phyloP scores from a whole-genome alignment of 495 filamentous ascomycete species.

The Corynascus novoguineensis region DNA sequence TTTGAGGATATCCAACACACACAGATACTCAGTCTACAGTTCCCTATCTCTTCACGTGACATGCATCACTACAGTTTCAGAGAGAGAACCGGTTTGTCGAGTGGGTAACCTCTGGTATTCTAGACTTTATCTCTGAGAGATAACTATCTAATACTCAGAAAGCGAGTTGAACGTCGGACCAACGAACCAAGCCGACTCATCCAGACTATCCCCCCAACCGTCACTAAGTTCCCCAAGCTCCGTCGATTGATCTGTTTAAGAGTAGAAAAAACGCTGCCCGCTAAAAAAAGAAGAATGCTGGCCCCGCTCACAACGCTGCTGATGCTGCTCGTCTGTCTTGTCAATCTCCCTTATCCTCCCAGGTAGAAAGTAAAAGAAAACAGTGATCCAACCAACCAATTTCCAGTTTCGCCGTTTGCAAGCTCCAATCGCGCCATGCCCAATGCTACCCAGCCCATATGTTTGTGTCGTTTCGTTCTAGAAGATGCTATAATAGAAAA shows the following conservation, averaged over 20 bases:
- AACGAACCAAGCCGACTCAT: conserved; percentile 8
- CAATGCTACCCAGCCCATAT: conserved; percentile 3
- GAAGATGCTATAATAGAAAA: conserved; percentile 32
- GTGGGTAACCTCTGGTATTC: conserved; percentile 56
- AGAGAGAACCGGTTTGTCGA: conserved; percentile 24
- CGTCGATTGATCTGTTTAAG: conserved; percentile 11
- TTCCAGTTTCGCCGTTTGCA: conserved; percentile 23
- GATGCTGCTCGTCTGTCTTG: conserved; percentile 12
- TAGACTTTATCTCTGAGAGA: conserved; percentile 30
- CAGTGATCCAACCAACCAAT: conserved; percentile 24
- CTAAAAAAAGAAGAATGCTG: conserved; percentile 22
- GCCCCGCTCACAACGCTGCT: conserved; percentile 18
- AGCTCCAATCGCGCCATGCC: conserved; percentile 8
- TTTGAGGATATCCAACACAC: neutral
- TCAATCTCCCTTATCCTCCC: neutral
- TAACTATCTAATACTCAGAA: conserved; percentile 51
- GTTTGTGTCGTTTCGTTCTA: conserved; percentile 28
- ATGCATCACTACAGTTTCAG: neutral
- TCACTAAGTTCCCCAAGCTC: conserved; percentile 4
- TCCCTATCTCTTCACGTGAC: neutral
- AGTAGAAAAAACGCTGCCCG: conserved; percentile 3
- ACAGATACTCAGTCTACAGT: neutral
- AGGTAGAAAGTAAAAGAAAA: conserved; percentile 2
- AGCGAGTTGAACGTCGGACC: conserved; percentile 41
- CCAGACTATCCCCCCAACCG: neutral